These are phyloP conservation scores for Pseudogymnoascus sp. DNA, from an alignment of 2,329 filamentous ascomycete genomes.

Conservation along the genomic window DNA sequence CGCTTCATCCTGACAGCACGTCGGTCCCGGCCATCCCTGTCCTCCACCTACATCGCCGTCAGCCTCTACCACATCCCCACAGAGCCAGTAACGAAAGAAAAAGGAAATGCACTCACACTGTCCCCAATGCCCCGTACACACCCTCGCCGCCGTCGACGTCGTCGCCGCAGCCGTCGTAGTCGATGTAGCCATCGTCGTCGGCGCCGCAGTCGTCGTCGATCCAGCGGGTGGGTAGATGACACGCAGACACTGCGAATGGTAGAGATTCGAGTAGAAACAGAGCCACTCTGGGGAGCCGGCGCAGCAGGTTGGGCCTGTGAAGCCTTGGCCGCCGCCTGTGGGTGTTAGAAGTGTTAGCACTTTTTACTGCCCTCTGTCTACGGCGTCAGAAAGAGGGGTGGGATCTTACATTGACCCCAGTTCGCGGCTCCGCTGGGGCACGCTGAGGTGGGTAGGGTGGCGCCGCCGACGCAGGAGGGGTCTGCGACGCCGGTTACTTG, in stretches of 20 bases:
- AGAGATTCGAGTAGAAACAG: neutral
- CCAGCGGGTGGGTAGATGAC: neutral
- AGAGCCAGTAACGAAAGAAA: neutral
- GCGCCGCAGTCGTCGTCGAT: neutral
- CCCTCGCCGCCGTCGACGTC: neutral
- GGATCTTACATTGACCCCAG: neutral
- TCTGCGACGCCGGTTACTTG: neutral
- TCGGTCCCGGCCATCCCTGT: neutral
- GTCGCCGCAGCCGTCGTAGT: neutral
- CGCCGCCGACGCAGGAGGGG: neutral
- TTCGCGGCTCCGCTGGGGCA: neutral
- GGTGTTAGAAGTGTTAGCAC: neutral
- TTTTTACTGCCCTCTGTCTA: neutral
- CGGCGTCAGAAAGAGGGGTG: neutral
- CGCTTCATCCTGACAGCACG: neutral
- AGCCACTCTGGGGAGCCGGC: neutral
- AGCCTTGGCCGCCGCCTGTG: neutral
- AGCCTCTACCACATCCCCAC: neutral
- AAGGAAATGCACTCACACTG: neutral
- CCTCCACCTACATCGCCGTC: neutral
- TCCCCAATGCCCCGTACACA: neutral
- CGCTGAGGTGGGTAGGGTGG: slow-evolving; percentile 1
- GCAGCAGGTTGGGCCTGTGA: neutral
- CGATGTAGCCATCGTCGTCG: neutral
- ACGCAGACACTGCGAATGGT: neutral